Conservation (phyloP, 805 yeast species). For the Clavispora carvajalis region DNA sequence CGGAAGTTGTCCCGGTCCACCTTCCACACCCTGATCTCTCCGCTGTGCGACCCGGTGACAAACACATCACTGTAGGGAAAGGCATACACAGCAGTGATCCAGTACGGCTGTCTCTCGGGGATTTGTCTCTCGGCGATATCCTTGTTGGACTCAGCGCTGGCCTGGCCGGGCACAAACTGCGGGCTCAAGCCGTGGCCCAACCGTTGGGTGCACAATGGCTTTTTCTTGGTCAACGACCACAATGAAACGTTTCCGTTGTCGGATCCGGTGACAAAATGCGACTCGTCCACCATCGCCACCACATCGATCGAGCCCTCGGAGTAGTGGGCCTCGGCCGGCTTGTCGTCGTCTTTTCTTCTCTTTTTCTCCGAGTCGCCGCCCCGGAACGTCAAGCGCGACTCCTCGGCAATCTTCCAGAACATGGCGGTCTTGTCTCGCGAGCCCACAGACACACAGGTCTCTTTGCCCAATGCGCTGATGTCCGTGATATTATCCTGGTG, state of each 20-base stretch:
- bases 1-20: conserved; percentile 56
- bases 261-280: conserved; percentile 89
- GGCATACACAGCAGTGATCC: conserved; percentile 79
- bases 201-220: conserved; percentile 67
- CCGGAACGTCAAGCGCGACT: conserved; percentile 85
- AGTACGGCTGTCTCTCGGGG: conserved; percentile 74
- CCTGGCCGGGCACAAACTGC: conserved; percentile 31
- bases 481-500: conserved; percentile 89
- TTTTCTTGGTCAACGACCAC: conserved; percentile 90
- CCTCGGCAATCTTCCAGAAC: conserved; percentile 96
- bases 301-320: conserved; percentile 88
- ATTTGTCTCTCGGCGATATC: conserved; percentile 45
- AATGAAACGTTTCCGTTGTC: conserved; percentile 88
- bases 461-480: conserved; percentile 74
- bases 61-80: conserved; percentile 82
- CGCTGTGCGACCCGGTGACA: conserved; percentile 85
- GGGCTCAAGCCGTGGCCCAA: conserved; percentile 73
- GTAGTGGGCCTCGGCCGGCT: conserved; percentile 33
- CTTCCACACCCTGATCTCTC: conserved; percentile 74
- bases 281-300: conserved; percentile 86
- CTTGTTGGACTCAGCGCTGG: conserved; percentile 51
- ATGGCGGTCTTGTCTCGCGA: conserved; percentile 91
- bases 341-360: conserved; percentile 23
- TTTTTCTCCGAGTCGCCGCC: conserved; percentile 68
- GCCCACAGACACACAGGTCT: conserved; percentile 94